Evolutionary conservation across 139 green algal species (phyloP), one percentile per base, ranked within the genome.

Genomic region (Spirogloea muscicola): DNA sequence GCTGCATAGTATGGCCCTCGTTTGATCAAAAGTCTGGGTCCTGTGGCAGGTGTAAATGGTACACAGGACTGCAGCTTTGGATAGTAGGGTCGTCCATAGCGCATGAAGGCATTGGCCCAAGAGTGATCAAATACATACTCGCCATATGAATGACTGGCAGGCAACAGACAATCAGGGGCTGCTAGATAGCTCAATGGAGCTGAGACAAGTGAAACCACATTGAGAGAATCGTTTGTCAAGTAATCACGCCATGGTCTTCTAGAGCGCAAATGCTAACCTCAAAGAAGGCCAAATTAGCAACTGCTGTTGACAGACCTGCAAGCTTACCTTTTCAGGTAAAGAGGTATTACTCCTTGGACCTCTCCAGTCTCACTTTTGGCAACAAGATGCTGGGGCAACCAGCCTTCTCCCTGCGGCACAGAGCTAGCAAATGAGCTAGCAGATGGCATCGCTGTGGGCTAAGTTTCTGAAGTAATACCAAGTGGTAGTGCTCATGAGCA

Each of bases 11-110:
- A 13, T 27, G 57, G 7, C 0, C 71, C 80, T 0, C 77, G 58
- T 18, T 61, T 58, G 1, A 88, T 58, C 5, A 93, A 81, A 18
- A 93, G 61, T 25, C 87, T 79, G 0, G 72, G 55, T 21, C 92
- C 92, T 1, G 89, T 87, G 2, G 90, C 92, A 9, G 92, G 92
- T 0, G 90, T 92, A 85, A 97, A 97, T 25, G 92, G 92, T 44
- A 97, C 91, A n/a, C 87, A 92, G 7, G 39, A 80, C 81, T 94
- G 92, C 42, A 97, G 86, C 81, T 96, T 97, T 2, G 92, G 92
- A 55, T 96, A 96, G 81, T 96, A 96, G 33, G 38, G 16, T 16
- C 79, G 39, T 25, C 81, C 84, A 18, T 57, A 49, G 37, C 51
- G 63, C 4, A 41, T 6, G 62, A 46, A 76, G 3, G 67, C 84